Evolutionary conservation across 2,329 filamentous ascomycete genomes (phyloP).

Genomic region (Sporothrix euskadiensis): DNA sequence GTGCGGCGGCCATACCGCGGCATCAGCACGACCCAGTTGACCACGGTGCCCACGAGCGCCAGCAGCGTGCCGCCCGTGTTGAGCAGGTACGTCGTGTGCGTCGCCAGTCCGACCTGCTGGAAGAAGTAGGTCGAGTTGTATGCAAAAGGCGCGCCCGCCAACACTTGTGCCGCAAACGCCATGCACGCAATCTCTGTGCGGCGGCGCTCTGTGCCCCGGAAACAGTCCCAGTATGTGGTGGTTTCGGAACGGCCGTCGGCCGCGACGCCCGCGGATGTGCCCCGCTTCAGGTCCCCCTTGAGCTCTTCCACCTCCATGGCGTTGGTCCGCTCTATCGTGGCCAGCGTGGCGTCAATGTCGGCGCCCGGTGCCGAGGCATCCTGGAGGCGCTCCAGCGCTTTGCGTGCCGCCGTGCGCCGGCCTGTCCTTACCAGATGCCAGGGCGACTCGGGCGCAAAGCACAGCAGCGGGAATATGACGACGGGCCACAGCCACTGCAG

Average conservation of each 20-base stretch:
- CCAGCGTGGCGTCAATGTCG: conserved; percentile 36
- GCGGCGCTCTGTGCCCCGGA: conserved; percentile 47
- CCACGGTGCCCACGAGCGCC: conserved; percentile 28
- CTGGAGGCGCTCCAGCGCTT: conserved; percentile 37
- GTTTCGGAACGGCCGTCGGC: conserved; percentile 37
- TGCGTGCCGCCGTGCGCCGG: conserved; percentile 40
- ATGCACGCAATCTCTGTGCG: conserved; percentile 49
- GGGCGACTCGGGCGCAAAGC: conserved; percentile 50
- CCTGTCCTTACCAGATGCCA: conserved; percentile 49
- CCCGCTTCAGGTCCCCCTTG: conserved; percentile 21
- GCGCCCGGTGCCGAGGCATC: conserved; percentile 33
- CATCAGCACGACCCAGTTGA: conserved; percentile 31
- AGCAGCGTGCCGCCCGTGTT: conserved; percentile 41
- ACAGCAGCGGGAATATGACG: conserved; percentile 43
- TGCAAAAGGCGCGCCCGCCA: conserved; percentile 41
- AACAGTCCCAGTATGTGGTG: conserved; percentile 50
- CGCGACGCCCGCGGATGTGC: conserved; percentile 29
- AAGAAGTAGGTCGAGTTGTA: conserved; percentile 38
- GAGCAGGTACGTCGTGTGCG: conserved; percentile 39
- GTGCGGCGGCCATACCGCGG: conserved; percentile 30
- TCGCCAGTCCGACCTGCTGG: conserved; percentile 38
- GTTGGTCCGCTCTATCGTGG: conserved; percentile 49
- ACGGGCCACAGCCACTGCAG: conserved; percentile 43
- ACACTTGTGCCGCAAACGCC: conserved; percentile 37
- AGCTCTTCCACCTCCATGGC: conserved; percentile 44